Conservation (phyloP, 768 basidiomycete species). For the Lactarius pseudohatsudake region DNA sequence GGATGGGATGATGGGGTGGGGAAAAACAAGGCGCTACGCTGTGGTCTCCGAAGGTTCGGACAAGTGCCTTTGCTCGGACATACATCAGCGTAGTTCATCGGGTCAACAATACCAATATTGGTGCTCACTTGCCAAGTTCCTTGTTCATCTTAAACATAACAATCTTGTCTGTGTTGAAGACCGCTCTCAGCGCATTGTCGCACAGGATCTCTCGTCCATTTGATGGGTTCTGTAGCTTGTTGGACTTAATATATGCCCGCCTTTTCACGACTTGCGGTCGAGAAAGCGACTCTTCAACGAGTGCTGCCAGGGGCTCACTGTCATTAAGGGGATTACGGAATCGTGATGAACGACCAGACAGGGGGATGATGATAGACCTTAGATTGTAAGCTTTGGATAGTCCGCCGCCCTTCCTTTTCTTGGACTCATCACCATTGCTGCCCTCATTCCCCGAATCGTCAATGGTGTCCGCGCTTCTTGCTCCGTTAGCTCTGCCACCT, state of each 20-base stretch:
- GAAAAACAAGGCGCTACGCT: slow-evolving; percentile 12
- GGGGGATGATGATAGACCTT: slow-evolving; percentile 48
- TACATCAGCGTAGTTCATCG: slow-evolving; percentile 5
- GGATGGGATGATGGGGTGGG: neutral
- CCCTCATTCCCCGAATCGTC: slow-evolving; percentile 40
- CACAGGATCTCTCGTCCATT: slow-evolving; percentile 87
- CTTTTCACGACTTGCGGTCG: slow-evolving; percentile 90
- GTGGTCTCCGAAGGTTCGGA: slow-evolving; percentile 27
- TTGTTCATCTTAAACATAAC: slow-evolving; percentile 98
- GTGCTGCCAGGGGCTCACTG: slow-evolving; percentile 71
- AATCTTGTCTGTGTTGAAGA: slow-evolving; percentile 80
- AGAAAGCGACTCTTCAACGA: slow-evolving; percentile 71
- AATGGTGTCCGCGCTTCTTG: slow-evolving; percentile 38
- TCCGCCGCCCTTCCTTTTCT: slow-evolving; percentile 53
- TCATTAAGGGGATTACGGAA: slow-evolving; percentile 13
- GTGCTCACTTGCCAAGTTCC: slow-evolving; percentile 67
- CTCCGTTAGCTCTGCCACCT: slow-evolving; percentile 34
- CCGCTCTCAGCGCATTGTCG: slow-evolving; percentile 65
- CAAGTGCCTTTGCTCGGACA: slow-evolving; percentile 19
- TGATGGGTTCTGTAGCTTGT: slow-evolving; percentile 79
- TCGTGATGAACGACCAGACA: slow-evolving; percentile 18
- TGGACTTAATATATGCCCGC: slow-evolving; percentile 84
- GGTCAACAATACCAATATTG: neutral
- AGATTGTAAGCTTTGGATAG: slow-evolving; percentile 76
- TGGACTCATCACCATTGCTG: slow-evolving; percentile 39